Percentiles rank a stretch among this genome's conserved stretches.
phyloP scores from a whole-genome alignment of 148 eudicot genomes.

The Salicornia ramosissima region DNA sequence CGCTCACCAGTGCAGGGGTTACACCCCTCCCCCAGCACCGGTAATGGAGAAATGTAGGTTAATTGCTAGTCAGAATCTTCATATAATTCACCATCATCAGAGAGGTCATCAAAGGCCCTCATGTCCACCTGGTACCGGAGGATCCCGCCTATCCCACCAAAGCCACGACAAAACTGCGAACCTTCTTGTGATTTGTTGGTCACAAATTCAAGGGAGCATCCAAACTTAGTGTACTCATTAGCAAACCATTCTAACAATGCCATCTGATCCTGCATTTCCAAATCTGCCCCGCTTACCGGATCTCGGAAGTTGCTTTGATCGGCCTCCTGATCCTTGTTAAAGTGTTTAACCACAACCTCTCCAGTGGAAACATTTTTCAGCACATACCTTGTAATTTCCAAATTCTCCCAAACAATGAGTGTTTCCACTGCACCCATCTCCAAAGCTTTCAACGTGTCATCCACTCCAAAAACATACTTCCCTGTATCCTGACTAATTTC shows the following conservation, averaged over 20 bases:
- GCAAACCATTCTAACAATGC: conserved; percentile 28
- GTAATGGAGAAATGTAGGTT: conserved; percentile 5
- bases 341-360: conserved; percentile 18
- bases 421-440: conserved; percentile 32
- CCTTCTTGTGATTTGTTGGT: conserved; percentile 29
- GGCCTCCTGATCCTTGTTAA: conserved; percentile 25
- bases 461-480: conserved; percentile 28
- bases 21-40: conserved; percentile 12
- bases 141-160: conserved; percentile 32
- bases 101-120: conserved; percentile 21
- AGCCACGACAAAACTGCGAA: conserved; percentile 28
- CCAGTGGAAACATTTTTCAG: conserved; percentile 18
- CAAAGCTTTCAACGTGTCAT: conserved; percentile 27
- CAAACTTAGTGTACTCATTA: conserved; percentile 27
- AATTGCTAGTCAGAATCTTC: conserved; percentile 30
- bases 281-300: conserved; percentile 12
- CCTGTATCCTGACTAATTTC: conserved; percentile 29
- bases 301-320: conserved; percentile 23
- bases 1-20: conserved; percentile 22
- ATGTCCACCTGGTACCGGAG: conserved; percentile 28
- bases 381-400: conserved; percentile 22
- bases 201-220: conserved; percentile 26
- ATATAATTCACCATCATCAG: conserved; percentile 22
- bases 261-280: conserved; percentile 24
- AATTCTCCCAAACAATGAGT: conserved; percentile 26